These are phyloP conservation scores for Tagetes patula DNA, from an alignment of 129 eudicot species.

Conservation along the genomic window DNA sequence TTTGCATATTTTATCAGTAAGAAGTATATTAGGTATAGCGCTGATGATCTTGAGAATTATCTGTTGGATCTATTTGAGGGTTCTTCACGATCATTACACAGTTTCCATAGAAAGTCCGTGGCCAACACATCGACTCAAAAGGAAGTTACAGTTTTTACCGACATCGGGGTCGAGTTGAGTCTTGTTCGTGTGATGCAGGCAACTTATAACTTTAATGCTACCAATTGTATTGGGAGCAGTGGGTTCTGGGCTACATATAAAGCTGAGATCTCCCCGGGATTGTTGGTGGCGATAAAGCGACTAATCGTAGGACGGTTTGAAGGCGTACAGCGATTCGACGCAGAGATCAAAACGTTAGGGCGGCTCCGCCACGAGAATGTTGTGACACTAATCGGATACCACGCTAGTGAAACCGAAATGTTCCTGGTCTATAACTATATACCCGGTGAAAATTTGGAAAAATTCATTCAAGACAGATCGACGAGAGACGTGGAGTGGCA, in stretches of 20 bases:
- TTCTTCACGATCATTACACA: constrained; percentile 68
- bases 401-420: constrained; percentile 76
- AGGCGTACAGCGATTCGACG: constrained; percentile 79
- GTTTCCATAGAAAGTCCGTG: constrained; percentile 70
- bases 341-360: constrained; percentile 52
- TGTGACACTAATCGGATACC: constrained; percentile 72
- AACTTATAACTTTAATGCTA: constrained; percentile 63
- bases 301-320: constrained; percentile 80
- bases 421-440: constrained; percentile 70
- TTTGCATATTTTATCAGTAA: constrained; percentile 55
- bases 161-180: too few relatives aligned
- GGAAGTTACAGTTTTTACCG: too few relatives aligned
- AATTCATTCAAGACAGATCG: constrained; percentile 73
- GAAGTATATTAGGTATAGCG: constrained; percentile 73
- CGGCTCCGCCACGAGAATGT: constrained; percentile 73
- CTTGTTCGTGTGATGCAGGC: constrained; percentile 67
- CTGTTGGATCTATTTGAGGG: constrained; percentile 82
- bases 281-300: constrained; percentile 67
- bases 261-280: constrained; percentile 73
- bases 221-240: constrained; percentile 62
- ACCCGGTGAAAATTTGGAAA: constrained; percentile 70
- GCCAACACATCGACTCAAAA: too few relatives aligned
- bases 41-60: constrained; percentile 78
- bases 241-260: constrained; percentile 68
- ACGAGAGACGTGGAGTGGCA: constrained; percentile 72